Conservation (phyloP, 495 filamentous ascomycete genomes). For the Podospora appendiculata region DNA sequence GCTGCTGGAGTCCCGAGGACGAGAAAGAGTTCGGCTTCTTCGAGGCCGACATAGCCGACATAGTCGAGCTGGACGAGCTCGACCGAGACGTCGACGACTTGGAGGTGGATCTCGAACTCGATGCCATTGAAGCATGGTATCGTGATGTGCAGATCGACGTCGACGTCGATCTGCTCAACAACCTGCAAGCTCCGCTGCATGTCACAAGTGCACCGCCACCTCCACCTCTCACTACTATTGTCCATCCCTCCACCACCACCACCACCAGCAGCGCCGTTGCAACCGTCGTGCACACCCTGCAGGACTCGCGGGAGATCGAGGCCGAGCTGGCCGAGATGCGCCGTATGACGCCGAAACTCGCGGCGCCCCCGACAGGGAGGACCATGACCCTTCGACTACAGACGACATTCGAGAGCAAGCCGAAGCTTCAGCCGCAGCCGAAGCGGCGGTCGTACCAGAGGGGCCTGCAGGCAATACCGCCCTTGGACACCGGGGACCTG, state of each 20-base stretch:
- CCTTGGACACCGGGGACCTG: not conserved
- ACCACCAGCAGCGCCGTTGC: not conserved
- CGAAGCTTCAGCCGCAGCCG: not conserved
- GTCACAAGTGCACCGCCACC: not conserved
- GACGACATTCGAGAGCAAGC: conserved; percentile 22
- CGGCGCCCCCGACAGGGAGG: conserved; percentile 8
- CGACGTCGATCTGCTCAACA: not conserved
- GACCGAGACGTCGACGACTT: too few species aligned
- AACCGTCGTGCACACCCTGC: not conserved
- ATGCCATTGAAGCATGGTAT: conserved; percentile 27
- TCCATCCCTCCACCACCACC: not conserved
- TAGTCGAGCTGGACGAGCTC: not conserved
- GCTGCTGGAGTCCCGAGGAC: not conserved
- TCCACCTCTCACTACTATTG: not conserved
- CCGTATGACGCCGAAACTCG: conserved; percentile 18
- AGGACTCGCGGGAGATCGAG: not conserved
- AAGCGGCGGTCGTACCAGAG: not conserved
- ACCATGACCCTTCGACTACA: conserved; percentile 27
- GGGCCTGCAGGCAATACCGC: not conserved
- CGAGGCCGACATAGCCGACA: conserved; percentile 4
- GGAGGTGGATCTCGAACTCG: conserved; percentile 10
- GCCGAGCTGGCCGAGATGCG: conserved; percentile 3
- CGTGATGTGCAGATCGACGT: conserved; percentile 15
- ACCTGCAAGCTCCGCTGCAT: not conserved
- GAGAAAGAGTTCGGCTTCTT: conserved; percentile 11